Percentiles rank a stretch among this genome's conserved stretches.
Conservation (phyloP, 2,329 filamentous ascomycete species). For the Trichoderma lentiforme region DNA sequence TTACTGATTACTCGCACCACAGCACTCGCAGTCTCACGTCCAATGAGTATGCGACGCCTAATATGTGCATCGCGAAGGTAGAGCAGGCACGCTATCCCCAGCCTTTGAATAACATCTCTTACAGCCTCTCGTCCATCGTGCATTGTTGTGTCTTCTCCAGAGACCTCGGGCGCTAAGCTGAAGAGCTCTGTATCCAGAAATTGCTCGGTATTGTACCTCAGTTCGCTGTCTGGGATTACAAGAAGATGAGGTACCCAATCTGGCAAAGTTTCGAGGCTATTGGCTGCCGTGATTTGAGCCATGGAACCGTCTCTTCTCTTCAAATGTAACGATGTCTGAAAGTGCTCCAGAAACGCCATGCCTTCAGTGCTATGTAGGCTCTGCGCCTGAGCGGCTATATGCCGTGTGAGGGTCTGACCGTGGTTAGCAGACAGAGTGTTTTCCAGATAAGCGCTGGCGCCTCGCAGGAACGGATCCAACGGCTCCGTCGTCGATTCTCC, state of each 20-base stretch:
- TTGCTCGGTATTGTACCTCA: slow-evolving; percentile 41
- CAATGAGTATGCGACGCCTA: slow-evolving; percentile 39
- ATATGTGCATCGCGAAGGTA: slow-evolving; percentile 49
- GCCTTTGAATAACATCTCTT: slow-evolving; percentile 33
- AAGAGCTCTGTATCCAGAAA: slow-evolving; percentile 47
- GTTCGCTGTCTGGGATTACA: slow-evolving; percentile 42
- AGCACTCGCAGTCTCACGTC: slow-evolving; percentile 39
- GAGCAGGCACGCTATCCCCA: slow-evolving; percentile 45
- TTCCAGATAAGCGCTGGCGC: slow-evolving; percentile 52
- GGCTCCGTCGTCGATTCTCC: slow-evolving; percentile 41
- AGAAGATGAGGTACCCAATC: slow-evolving; percentile 53
- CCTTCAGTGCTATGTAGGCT: slow-evolving; percentile 48
- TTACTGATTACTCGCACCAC: slow-evolving; percentile 43
- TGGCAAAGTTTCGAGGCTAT: slow-evolving; percentile 31
- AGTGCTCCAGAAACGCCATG: slow-evolving; percentile 46
- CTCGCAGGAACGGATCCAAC: slow-evolving; percentile 56
- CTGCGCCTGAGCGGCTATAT: slow-evolving; percentile 44
- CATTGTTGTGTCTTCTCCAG: slow-evolving; percentile 28
- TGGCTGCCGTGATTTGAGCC: slow-evolving; percentile 22
- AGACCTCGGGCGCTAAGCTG: slow-evolving; percentile 23
- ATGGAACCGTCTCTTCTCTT: slow-evolving; percentile 29
- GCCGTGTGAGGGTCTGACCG: slow-evolving; percentile 39
- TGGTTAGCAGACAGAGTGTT: slow-evolving; percentile 34
- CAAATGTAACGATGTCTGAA: slow-evolving; percentile 29
- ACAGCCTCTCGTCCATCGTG: neutral